Evolutionary conservation across 2,329 filamentous ascomycete species (phyloP).

Genomic region (Cytospora piceicola): DNA sequence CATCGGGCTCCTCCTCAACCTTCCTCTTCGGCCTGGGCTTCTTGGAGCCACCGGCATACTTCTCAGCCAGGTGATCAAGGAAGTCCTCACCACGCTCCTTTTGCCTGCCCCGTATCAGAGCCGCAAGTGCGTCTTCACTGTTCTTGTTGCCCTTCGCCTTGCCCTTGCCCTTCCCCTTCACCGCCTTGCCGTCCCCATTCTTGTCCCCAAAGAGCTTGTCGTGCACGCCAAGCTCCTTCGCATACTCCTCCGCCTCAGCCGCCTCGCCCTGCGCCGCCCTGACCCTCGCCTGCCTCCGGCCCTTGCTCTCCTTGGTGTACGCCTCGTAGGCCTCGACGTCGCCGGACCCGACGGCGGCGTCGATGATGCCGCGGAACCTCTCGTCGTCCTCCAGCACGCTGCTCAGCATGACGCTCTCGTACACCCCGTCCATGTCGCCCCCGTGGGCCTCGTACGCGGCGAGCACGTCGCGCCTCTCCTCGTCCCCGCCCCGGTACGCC

Average conservation of each 20-base stretch:
- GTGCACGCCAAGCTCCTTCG: slow-evolving; percentile 74
- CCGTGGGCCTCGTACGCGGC: slow-evolving; percentile 72
- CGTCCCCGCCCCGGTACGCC: slow-evolving; percentile 82
- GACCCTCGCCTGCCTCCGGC: slow-evolving; percentile 60
- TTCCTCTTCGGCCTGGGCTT: slow-evolving; percentile 52
- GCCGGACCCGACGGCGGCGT: slow-evolving; percentile 73
- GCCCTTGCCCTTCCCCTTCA: slow-evolving; percentile 37
- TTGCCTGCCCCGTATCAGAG: slow-evolving; percentile 74
- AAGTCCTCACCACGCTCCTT: slow-evolving; percentile 65
- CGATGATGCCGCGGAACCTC: slow-evolving; percentile 79
- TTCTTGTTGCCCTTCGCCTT: slow-evolving; percentile 35
- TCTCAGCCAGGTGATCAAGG: slow-evolving; percentile 74
- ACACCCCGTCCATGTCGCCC: slow-evolving; percentile 78
- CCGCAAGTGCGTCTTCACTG: slow-evolving; percentile 53
- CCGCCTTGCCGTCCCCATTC: slow-evolving; percentile 47
- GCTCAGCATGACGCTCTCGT: slow-evolving; percentile 84
- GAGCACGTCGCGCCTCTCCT: slow-evolving; percentile 80
- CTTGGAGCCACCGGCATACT: slow-evolving; percentile 62
- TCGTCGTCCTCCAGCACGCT: slow-evolving; percentile 83
- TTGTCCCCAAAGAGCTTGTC: slow-evolving; percentile 66
- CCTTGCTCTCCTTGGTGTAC: slow-evolving; percentile 76
- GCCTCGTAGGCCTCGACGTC: slow-evolving; percentile 68
- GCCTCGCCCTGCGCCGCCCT: slow-evolving; percentile 69
- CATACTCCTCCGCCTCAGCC: slow-evolving; percentile 73
- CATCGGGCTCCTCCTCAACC: slow-evolving; percentile 64